Conservation (phyloP, 148 eudicot species). For the Agrostemma githago region DNA sequence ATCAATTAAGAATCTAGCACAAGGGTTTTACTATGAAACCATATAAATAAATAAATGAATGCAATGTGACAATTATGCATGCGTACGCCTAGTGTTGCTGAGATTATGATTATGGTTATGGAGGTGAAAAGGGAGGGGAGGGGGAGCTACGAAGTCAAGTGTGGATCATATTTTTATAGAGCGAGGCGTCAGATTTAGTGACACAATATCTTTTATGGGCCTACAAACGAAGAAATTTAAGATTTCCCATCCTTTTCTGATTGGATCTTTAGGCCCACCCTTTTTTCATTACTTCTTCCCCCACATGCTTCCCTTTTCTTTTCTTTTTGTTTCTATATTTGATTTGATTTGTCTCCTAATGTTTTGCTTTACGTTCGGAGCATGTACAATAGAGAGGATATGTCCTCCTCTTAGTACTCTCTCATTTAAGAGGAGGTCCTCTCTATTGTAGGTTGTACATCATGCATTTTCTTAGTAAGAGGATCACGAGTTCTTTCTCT, state of each 20-base stretch:
- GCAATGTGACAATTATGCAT: background rate
- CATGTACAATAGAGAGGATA: too few relatives aligned
- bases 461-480: too few relatives aligned
- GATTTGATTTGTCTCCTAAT: slow-evolving; percentile 3
- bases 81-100: background rate
- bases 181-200: slow-evolving; percentile 1
- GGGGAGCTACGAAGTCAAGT: slow-evolving; percentile 22
- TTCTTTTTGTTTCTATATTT: slow-evolving; percentile 6
- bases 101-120: background rate
- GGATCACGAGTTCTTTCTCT: too few relatives aligned
- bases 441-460: too few relatives aligned
- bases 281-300: slow-evolving; percentile 19
- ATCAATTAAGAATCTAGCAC: too few relatives aligned
- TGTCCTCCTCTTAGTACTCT: too few relatives aligned
- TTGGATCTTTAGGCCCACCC: slow-evolving; percentile 28
- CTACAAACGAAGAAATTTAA: slow-evolving; percentile 25
- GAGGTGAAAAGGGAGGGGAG: background rate
- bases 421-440: too few relatives aligned
- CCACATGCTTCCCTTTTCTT: slow-evolving; percentile 7
- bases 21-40: background rate
- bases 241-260: slow-evolving; percentile 34
- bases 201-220: slow-evolving; percentile 30
- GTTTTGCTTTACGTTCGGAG: slow-evolving; percentile 1
- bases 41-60: background rate
- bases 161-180: slow-evolving; percentile 23